Conservation (phyloP, 306 rosid species). For the Vachellia pachyceras region DNA sequence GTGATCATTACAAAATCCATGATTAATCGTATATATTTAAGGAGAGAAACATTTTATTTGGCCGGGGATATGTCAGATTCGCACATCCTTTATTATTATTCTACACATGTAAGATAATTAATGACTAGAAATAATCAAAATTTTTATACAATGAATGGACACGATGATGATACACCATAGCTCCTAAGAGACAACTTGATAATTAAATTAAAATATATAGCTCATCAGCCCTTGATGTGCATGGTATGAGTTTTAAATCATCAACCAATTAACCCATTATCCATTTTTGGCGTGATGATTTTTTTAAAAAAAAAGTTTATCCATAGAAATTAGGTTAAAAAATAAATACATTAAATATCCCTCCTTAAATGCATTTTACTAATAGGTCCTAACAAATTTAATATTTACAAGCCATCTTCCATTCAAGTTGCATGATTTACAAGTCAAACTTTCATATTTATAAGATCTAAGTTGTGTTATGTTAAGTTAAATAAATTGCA, state of each 20-base stretch:
- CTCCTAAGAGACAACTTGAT: background rate
- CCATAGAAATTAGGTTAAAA: background rate
- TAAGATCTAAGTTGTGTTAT: too few species aligned
- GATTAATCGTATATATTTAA: background rate
- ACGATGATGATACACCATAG: background rate
- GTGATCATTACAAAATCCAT: too few species aligned
- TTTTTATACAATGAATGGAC: background rate
- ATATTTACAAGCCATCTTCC: too few species aligned
- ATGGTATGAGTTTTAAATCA: background rate
- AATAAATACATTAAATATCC: background rate
- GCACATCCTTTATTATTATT: too few species aligned
- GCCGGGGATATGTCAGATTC: background rate
- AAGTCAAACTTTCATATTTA: too few species aligned
- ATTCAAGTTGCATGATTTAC: too few species aligned
- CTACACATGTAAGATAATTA: too few species aligned
- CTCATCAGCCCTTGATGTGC: background rate
- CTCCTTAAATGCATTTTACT: too few species aligned
- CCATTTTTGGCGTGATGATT: background rate
- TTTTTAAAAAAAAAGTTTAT: background rate
- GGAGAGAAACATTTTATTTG: background rate
- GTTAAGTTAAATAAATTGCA: too few species aligned
- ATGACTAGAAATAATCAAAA: too few species aligned
- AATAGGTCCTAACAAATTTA: too few species aligned
- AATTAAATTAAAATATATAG: background rate
- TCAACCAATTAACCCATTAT: background rate